These are phyloP conservation scores for Ichthyophthirius multifiliis DNA, from an alignment of 169 alveolate genomes.

Conservation along the genomic window DNA sequence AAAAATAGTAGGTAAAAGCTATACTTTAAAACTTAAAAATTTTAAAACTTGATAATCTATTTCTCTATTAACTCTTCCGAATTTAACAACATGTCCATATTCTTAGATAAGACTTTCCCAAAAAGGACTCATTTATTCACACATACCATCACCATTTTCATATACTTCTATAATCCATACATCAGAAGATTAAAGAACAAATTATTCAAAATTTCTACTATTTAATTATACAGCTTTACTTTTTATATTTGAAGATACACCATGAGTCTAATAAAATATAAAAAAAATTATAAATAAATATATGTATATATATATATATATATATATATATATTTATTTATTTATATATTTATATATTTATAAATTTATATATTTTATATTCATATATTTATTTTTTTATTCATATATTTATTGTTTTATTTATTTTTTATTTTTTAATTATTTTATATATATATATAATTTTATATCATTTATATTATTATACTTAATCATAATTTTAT, in stretches of 20 bases:
- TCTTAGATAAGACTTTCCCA: neutral
- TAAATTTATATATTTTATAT: too few species aligned
- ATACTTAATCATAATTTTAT: conserved; percentile 1
- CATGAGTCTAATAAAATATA: neutral
- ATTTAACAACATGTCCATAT: conserved; percentile 1
- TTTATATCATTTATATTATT: neutral
- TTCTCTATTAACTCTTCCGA: neutral
- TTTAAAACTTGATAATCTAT: neutral
- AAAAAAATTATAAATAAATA: too few species aligned
- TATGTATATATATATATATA: too few species aligned
- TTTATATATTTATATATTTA: too few species aligned
- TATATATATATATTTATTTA: too few species aligned
- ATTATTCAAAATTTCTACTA: neutral
- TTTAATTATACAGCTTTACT: neutral
- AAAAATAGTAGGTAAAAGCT: neutral
- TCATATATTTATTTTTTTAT: too few species aligned
- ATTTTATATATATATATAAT: neutral
- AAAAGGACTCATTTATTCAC: neutral
- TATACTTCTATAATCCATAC: neutral
- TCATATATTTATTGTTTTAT: too few species aligned
- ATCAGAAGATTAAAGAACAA: neutral
- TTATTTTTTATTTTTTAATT: neutral
- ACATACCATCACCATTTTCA: neutral
- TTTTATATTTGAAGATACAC: neutral
- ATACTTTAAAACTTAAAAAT: neutral